phyloP scores from a whole-genome alignment of 108 stramenopile species.

The Stephanodiscus minutulus region DNA sequence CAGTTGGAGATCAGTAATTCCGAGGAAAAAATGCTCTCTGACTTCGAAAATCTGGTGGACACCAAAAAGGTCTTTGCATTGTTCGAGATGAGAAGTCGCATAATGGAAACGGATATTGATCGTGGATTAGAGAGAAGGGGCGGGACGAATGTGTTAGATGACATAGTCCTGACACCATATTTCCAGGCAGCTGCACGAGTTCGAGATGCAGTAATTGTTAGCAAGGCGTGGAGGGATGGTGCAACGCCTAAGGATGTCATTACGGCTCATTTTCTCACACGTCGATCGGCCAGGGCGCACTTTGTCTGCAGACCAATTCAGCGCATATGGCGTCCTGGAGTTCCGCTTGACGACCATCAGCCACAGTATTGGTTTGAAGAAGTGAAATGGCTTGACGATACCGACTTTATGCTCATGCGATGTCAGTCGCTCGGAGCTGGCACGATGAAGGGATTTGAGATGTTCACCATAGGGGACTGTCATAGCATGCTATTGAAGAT shows the following conservation, averaged over 20 bases:
- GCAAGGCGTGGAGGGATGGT: conserved; percentile 90
- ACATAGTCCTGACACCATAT: conserved; percentile 76
- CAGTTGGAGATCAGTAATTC: conserved; percentile 46
- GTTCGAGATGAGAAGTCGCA: conserved; percentile 87
- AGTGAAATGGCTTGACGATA: conserved; percentile 81
- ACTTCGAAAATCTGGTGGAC: conserved; percentile 71
- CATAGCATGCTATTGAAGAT: conserved; percentile 87
- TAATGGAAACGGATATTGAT: conserved; percentile 91
- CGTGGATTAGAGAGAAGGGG: conserved; percentile 81
- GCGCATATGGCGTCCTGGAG: conserved; percentile 28
- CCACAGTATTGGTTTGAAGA: conserved; percentile 67
- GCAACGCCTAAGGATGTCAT: conserved; percentile 79
- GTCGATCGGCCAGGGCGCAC: conserved; percentile 58
- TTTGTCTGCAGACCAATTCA: conserved; percentile 53
- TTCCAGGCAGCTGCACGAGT: conserved; percentile 71
- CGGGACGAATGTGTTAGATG: conserved; percentile 79
- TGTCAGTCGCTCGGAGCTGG: conserved; percentile 83
- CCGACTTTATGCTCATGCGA: conserved; percentile 67
- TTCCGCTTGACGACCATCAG: conserved; percentile 10
- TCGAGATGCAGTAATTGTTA: conserved; percentile 84
- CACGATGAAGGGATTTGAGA: conserved; percentile 79
- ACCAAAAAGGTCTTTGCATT: conserved; percentile 85
- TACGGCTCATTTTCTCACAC: conserved; percentile 69
- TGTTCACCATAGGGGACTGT: conserved; percentile 90
- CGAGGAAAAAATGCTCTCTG: conserved; percentile 42